Evolutionary conservation across 306 rosid species (phyloP), one percentile per base, ranked within the genome.

Genomic region (Castanopsis chinensis): DNA sequence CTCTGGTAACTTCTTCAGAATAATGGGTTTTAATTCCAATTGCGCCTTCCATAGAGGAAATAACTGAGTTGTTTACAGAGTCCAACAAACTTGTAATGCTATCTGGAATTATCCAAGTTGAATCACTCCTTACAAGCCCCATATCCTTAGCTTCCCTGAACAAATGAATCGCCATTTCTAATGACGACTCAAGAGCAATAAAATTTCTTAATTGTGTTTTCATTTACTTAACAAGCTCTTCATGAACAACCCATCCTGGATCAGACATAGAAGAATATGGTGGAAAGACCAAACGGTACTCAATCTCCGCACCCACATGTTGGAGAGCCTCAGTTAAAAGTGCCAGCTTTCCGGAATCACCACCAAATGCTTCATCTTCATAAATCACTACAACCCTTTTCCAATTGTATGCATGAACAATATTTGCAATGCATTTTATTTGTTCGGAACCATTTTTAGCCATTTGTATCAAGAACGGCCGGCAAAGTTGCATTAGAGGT

Each of bases 61-160:
- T 79, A 18, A 76, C 78, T 11, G 87, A 70, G 80, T 76, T 79
- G 64, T 87, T 84, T 69, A 83, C 77, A 57, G 84, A 81, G 78
- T 85, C 88, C 23, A 91, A 72, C 69, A 80, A 64, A 85, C 84
- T 86, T 15, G 92, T 74, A 61, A 87, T 69, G 32, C 88, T 81
- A 80, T 91, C 91, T 55, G 96, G 76, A 55, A 91, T 37, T 63
- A 91, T 91, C 96, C 94, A 93, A 74, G 79, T 89, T 19, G 97
- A 86, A 0, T 83, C 90, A 19, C 70, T 83, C 43, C 68, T 84
- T 54, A 90, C 72, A n/a, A 90, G 81, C 82, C 86, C 92, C 73
- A 85, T 18, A 49, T 80, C 74, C 74, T 84, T 87, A 54, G 94
- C 94, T 78, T 84, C 91, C 55, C 79, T 79, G 43, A 90, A 90